phyloP scores from a whole-genome alignment of 345 rosid species.

The Angophora floribunda region DNA sequence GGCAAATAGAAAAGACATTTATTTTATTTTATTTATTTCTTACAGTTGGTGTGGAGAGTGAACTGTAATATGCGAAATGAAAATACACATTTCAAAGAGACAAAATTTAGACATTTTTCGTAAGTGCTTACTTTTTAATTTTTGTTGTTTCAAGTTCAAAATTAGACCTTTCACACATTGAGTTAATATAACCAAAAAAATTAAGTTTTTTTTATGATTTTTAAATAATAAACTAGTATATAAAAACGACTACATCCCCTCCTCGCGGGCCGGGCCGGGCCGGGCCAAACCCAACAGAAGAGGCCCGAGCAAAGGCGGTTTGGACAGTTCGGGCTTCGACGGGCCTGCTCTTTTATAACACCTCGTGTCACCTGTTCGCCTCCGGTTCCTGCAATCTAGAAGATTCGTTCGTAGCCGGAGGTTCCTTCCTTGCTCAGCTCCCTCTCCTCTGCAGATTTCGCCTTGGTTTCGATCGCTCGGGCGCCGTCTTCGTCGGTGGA shows the following conservation, averaged over 20 bases:
- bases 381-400: not conserved
- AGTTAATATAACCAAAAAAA: not conserved
- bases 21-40: not conserved
- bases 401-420: not conserved
- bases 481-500: not conserved
- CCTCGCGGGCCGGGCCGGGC: not conserved
- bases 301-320: not conserved
- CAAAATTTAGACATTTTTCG: not conserved
- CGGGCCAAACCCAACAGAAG: not conserved
- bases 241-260: too few relatives aligned
- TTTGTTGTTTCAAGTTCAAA: not conserved
- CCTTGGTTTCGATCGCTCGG: not conserved
- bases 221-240: not conserved
- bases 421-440: not conserved
- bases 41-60: not conserved
- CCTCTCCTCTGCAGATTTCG: not conserved
- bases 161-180: not conserved
- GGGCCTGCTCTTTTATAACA: not conserved
- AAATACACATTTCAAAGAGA: accelerated
- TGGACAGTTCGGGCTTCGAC: not conserved
- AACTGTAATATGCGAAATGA: not conserved
- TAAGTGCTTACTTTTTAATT: not conserved
- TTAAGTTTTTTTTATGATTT: not conserved
- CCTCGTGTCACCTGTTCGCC: not conserved
- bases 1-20: accelerated